Evolutionary conservation across 2,329 filamentous ascomycete species (phyloP).

Genomic region (Cladosporium velox): DNA sequence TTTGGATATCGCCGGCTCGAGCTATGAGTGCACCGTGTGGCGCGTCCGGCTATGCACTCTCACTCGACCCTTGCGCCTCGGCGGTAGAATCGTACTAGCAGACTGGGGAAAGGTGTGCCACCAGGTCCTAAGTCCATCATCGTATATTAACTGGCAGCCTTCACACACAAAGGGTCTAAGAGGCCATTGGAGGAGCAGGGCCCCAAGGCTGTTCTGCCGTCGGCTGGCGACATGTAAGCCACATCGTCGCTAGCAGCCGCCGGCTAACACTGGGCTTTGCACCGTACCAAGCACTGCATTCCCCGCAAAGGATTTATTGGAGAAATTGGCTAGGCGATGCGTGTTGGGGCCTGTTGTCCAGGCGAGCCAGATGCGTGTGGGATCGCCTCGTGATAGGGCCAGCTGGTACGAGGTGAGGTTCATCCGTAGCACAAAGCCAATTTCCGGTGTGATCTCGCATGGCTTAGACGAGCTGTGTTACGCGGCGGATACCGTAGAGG

Average conservation of each 20-base stretch:
- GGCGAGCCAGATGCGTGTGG: background rate
- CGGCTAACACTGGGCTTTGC: background rate
- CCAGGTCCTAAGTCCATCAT: slow-evolving; percentile 7
- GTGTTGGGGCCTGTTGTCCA: slow-evolving; percentile 2
- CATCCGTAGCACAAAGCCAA: slow-evolving; percentile 6
- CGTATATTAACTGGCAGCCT: slow-evolving; percentile 17
- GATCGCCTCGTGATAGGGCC: slow-evolving; percentile 2
- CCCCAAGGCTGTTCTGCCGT: slow-evolving; percentile 5
- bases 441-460: background rate
- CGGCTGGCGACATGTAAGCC: slow-evolving; percentile 11
- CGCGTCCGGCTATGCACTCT: slow-evolving; percentile 14
- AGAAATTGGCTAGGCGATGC: slow-evolving; percentile 9
- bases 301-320: slow-evolving; percentile 16
- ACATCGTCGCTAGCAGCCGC: slow-evolving; percentile 11
- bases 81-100: slow-evolving; percentile 5
- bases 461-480: slow-evolving; percentile 2
- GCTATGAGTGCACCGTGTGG: slow-evolving; percentile 13
- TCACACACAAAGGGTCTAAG: slow-evolving; percentile 15
- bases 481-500: background rate
- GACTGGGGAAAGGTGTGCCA: slow-evolving; percentile 17
- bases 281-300: background rate
- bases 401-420: slow-evolving; percentile 6
- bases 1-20: slow-evolving; percentile 1
- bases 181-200: slow-evolving; percentile 18
- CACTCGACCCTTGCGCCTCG: slow-evolving; percentile 4